Evolutionary conservation across 2,329 filamentous ascomycete species (phyloP).

Genomic region (Aspergillus caelatus): DNA sequence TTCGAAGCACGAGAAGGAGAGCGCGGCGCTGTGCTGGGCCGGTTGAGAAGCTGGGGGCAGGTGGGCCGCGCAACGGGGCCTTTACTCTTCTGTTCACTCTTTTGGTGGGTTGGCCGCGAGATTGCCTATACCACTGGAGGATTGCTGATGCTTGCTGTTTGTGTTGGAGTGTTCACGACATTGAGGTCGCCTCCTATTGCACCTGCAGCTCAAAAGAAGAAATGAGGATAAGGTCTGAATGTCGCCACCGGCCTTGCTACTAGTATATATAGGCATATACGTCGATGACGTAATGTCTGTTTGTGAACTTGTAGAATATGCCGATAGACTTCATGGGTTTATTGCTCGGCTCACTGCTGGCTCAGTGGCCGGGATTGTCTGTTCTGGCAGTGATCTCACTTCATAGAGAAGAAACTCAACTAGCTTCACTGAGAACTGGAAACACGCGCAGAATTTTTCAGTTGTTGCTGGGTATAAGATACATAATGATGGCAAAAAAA

Average conservation of each 20-base stretch:
- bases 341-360: constrained; percentile 3
- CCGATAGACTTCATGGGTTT: background rate
- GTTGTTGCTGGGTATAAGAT: constrained; percentile 18
- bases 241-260: background rate
- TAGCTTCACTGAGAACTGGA: background rate
- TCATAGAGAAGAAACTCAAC: background rate
- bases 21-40: constrained; percentile 82
- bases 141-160: constrained; percentile 75
- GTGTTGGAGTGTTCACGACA: constrained; percentile 68
- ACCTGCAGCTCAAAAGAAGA: background rate
- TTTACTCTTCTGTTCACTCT: constrained; percentile 87
- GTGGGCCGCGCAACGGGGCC: constrained; percentile 85
- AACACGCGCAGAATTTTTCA: background rate
- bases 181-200: constrained; percentile 64
- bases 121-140: constrained; percentile 82
- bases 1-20: constrained; percentile 82
- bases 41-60: constrained; percentile 80
- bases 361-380: background rate
- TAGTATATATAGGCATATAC: background rate
- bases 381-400: background rate
- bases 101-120: constrained; percentile 96
- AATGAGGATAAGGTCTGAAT: background rate
- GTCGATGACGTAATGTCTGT: background rate
- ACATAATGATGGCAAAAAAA: background rate
- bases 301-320: background rate